These are phyloP conservation scores for Paecilomyces sp. DNA, from an alignment of 2,329 filamentous ascomycete species.

Conservation along the genomic window DNA sequence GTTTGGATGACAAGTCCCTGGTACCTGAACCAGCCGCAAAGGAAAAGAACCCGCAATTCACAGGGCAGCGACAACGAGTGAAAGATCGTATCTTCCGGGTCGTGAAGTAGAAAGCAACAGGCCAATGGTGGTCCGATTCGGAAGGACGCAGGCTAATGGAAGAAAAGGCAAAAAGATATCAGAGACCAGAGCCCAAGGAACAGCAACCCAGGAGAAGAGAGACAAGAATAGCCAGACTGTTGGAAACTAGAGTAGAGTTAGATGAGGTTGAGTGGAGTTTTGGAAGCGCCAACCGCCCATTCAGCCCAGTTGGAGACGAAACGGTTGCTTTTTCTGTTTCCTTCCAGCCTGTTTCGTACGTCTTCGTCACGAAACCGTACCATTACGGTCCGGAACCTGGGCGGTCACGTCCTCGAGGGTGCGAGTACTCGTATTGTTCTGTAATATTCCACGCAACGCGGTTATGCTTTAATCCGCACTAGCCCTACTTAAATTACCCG, in stretches of 20 bases:
- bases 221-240: not conserved
- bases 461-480: not conserved
- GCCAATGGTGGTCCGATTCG: not conserved
- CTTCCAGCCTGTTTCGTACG: too few species aligned
- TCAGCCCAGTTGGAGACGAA: too few species aligned
- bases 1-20: not conserved
- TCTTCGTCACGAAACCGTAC: not conserved
- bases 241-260: not conserved
- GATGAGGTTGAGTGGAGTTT: not conserved
- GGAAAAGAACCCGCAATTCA: not conserved
- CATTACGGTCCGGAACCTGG: not conserved
- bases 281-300: not conserved
- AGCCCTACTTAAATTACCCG: not conserved
- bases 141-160: not conserved
- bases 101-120: not conserved
- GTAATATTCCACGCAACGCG: not conserved
- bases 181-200: not conserved
- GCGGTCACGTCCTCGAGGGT: too few species aligned
- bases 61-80: not conserved
- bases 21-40: not conserved
- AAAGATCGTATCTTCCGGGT: not conserved
- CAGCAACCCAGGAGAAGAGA: not conserved
- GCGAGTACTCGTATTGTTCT: too few species aligned
- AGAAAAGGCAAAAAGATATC: not conserved
- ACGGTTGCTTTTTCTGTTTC: too few species aligned